Conservation (phyloP, 805 yeast genomes). For the Wickerhamiella lipophila region DNA sequence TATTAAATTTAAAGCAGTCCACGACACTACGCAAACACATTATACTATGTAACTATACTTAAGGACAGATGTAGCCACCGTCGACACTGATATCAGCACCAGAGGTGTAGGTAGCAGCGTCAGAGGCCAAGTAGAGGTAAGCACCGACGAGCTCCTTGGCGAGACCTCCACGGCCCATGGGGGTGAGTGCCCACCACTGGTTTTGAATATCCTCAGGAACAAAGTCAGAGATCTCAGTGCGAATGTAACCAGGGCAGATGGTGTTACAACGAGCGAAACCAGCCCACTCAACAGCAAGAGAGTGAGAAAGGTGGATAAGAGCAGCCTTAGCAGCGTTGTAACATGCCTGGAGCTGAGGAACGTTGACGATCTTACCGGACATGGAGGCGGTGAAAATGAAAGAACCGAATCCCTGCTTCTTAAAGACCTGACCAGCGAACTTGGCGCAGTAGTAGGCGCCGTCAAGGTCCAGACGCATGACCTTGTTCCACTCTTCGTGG, state of each 20-base stretch:
- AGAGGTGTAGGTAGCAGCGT: slow-evolving; percentile 68
- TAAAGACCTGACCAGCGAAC: slow-evolving; percentile 60
- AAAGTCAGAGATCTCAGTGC: slow-evolving; percentile 48
- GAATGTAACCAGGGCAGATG: slow-evolving; percentile 73
- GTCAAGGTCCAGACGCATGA: slow-evolving; percentile 62
- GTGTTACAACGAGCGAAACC: slow-evolving; percentile 70
- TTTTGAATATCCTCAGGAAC: slow-evolving; percentile 35
- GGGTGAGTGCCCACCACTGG: slow-evolving; percentile 34
- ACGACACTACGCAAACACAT: neutral
- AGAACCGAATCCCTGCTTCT: slow-evolving; percentile 64
- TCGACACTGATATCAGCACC: slow-evolving; percentile 68
- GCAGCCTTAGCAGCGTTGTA: slow-evolving; percentile 84
- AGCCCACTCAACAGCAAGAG: slow-evolving; percentile 81
- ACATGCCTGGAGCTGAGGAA: slow-evolving; percentile 76
- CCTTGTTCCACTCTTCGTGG: slow-evolving; percentile 54
- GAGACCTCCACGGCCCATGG: slow-evolving; percentile 55
- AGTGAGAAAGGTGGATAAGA: slow-evolving; percentile 57
- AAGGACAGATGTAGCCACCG: slow-evolving; percentile 57
- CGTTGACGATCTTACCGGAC: slow-evolving; percentile 78
- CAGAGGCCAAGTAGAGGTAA: slow-evolving; percentile 64
- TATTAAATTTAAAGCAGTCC: too few species aligned
- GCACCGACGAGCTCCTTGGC: slow-evolving; percentile 73
- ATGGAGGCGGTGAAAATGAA: slow-evolving; percentile 77
- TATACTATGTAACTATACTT: slow-evolving; percentile 14
- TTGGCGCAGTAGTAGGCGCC: slow-evolving; percentile 76